phyloP scores from a whole-genome alignment of 176 grass and related monocot species.

The Themeda triandra region DNA sequence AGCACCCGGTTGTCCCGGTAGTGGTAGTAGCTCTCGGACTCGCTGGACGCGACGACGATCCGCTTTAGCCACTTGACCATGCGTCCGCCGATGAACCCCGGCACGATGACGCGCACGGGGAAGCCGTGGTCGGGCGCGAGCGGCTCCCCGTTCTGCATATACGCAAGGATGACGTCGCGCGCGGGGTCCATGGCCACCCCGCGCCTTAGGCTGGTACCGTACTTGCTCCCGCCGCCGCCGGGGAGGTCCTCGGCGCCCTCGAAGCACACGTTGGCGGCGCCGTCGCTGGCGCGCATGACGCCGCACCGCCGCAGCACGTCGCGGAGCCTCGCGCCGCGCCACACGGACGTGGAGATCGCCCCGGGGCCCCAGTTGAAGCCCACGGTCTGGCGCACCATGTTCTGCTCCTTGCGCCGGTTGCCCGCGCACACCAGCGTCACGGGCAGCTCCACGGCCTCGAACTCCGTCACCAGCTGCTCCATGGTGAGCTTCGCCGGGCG shows the following conservation, averaged over 20 bases:
- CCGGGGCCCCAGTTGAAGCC: constrained; percentile 91
- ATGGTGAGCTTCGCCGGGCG: constrained; percentile 50
- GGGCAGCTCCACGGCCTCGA: constrained; percentile 56
- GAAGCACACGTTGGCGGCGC: constrained; percentile 74
- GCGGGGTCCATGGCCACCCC: constrained; percentile 72
- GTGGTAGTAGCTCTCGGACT: constrained; percentile 89
- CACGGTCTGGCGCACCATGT: constrained; percentile 77
- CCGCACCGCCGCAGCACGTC: constrained; percentile 73
- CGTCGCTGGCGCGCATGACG: constrained; percentile 36
- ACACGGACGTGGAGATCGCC: constrained; percentile 73
- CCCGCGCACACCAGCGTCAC: constrained; percentile 83
- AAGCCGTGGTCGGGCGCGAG: constrained; percentile 40
- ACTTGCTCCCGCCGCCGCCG: constrained; percentile 69
- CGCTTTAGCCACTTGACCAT: constrained; percentile 97
- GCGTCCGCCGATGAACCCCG: constrained; percentile 76
- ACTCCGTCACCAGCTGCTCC: constrained; percentile 56
- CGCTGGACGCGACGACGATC: constrained; percentile 61
- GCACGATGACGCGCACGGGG: constrained; percentile 54
- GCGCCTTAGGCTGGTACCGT: constrained; percentile 73
- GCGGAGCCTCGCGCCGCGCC: constrained; percentile 61
- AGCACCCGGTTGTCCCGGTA: constrained; percentile 89
- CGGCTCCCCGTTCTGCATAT: constrained; percentile 40
- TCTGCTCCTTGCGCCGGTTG: constrained; percentile 95
- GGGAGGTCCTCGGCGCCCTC: constrained; percentile 91
- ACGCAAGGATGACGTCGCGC: constrained; percentile 37